A percentile compares a stretch with the other conserved stretches of the same genome.
These are phyloP conservation scores for Globisporangium alternatum DNA, from an alignment of 352 stramenopile species.

Conservation along the genomic window DNA sequence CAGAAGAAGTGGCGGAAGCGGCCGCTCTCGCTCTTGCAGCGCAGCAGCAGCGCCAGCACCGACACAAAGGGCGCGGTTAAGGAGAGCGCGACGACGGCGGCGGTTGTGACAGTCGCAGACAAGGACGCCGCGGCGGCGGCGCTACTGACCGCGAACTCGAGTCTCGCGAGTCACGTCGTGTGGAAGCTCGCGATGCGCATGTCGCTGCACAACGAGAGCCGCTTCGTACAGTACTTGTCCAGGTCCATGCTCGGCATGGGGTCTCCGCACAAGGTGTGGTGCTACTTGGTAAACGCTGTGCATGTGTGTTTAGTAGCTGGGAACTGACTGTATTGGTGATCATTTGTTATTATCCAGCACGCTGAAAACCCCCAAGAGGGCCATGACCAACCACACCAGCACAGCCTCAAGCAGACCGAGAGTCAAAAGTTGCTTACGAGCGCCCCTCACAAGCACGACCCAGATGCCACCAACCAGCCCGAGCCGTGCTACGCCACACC, in stretches of 20 bases:
- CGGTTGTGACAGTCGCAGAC: neutral
- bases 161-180: slow-evolving; percentile 52
- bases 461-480: neutral
- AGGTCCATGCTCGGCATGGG: slow-evolving; percentile 56
- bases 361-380: slow-evolving; percentile 15
- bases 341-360: slow-evolving; percentile 17
- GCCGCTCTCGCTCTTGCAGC: slow-evolving; percentile 13
- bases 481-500: slow-evolving; percentile 13
- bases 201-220: slow-evolving; percentile 64
- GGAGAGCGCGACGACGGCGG: slow-evolving; percentile 3
- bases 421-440: slow-evolving; percentile 29
- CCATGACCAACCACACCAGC: slow-evolving; percentile 14
- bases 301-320: slow-evolving; percentile 2
- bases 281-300: neutral
- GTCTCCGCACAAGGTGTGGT: slow-evolving; percentile 42
- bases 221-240: slow-evolving; percentile 64
- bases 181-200: slow-evolving; percentile 64
- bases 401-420: slow-evolving; percentile 28
- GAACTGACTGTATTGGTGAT: neutral
- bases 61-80: neutral
- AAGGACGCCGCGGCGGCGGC: slow-evolving; percentile 8
- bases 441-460: neutral
- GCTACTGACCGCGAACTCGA: slow-evolving; percentile 11
- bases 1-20: slow-evolving; percentile 14
- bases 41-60: slow-evolving; percentile 1